These are phyloP conservation scores for Chrysoporthe cubensis DNA, from an alignment of 2,329 filamentous ascomycete species.

Conservation along the genomic window DNA sequence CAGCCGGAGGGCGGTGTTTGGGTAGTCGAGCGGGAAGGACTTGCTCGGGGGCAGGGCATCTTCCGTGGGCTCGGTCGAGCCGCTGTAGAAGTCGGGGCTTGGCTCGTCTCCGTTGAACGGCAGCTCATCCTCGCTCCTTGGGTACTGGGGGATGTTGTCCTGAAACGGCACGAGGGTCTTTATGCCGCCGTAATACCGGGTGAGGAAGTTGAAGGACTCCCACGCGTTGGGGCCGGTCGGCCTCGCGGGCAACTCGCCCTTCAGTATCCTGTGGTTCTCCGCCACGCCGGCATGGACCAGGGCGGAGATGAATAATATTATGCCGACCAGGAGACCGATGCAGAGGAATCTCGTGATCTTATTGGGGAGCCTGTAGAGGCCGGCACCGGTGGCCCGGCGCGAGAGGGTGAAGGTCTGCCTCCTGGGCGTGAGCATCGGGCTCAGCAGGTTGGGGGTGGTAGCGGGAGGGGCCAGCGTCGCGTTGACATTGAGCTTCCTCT, in stretches of 20 bases:
- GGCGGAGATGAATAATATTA: conserved; percentile 77
- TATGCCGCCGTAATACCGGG: conserved; percentile 88
- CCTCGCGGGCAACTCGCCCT: conserved; percentile 61
- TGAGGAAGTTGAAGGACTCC: conserved; percentile 85
- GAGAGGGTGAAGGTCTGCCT: conserved; percentile 38
- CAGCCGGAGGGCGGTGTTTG: conserved; percentile 40
- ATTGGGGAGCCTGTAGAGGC: conserved; percentile 68
- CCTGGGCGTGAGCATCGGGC: conserved; percentile 38
- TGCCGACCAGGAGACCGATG: conserved; percentile 67
- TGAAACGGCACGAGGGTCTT: conserved; percentile 67
- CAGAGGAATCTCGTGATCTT: conserved; percentile 80
- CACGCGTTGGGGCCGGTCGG: conserved; percentile 71
- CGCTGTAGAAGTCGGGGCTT: conserved; percentile 29
- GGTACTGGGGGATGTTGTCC: conserved; percentile 81
- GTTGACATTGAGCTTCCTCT: conserved; percentile 28
- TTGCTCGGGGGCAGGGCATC: conserved; percentile 50
- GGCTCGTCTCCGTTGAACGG: conserved; percentile 43
- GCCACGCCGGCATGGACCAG: conserved; percentile 74
- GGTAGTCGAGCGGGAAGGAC: conserved; percentile 52
- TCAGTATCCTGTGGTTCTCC: conserved; percentile 65
- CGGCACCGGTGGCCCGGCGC: conserved; percentile 39
- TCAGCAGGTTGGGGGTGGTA: conserved; percentile 21
- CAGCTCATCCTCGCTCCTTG: conserved; percentile 64
- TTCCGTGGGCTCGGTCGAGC: conserved; percentile 36
- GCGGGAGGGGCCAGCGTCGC: conserved; percentile 22